phyloP scores from a whole-genome alignment of 2,329 filamentous ascomycete genomes.

The Epicoccum sorghinum region DNA sequence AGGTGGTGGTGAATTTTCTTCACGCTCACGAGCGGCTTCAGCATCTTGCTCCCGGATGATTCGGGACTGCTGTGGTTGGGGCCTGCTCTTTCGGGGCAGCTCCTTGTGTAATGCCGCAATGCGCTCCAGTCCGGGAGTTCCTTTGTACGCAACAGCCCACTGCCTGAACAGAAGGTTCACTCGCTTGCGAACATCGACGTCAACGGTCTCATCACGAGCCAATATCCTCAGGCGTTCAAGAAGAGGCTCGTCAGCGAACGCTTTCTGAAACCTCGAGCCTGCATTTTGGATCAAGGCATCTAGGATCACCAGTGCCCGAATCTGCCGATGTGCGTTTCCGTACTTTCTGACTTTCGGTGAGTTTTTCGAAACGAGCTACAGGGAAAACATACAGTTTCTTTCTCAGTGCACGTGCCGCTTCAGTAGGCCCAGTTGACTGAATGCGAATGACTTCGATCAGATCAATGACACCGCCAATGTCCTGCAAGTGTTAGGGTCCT shows the following conservation, averaged over 20 bases:
- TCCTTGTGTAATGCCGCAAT: conserved; percentile 80
- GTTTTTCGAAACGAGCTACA: conserved; percentile 1
- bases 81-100: conserved; percentile 66
- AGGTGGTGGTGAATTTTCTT: conserved; percentile 52
- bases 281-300: conserved; percentile 96
- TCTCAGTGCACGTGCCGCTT: conserved; percentile 88
- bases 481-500: conserved; percentile 20
- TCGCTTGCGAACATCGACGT: conserved; percentile 84
- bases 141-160: conserved; percentile 85
- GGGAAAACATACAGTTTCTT: conserved; percentile 79
- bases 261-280: conserved; percentile 81
- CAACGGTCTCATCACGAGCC: conserved; percentile 82
- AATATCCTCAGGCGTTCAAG: conserved; percentile 89
- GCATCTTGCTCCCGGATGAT: conserved; percentile 81
- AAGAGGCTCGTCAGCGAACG: conserved; percentile 88
- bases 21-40: conserved; percentile 71
- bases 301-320: conserved; percentile 84
- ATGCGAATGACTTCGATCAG: conserved; percentile 93
- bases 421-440: conserved; percentile 82
- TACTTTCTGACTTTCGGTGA: conserved; percentile 71
- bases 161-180: conserved; percentile 84
- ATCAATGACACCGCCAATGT: conserved; percentile 88
- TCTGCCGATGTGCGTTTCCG: conserved; percentile 89
- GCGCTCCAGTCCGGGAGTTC: conserved; percentile 77
- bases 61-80: conserved; percentile 74